Evolutionary conservation across 140 eudicot species (phyloP), one percentile per base, ranked within the genome.

Genomic region (Erigeron philadelphicus): DNA sequence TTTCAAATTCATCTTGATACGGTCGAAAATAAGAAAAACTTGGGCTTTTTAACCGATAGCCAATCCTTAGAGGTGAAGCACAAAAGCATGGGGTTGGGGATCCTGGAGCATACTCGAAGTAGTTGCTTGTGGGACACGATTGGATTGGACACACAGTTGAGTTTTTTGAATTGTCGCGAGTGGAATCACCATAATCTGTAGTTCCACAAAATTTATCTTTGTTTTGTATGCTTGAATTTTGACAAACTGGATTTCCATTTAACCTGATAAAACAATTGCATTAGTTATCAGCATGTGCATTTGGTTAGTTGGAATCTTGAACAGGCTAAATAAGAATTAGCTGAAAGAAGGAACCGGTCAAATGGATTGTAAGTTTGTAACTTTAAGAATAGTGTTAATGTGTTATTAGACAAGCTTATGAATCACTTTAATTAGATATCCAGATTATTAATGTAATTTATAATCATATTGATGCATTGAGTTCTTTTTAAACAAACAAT

Each of bases 31-130:
- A 82, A 43, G 87, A 81, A 76, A 92, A 86, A 52, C 98, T 86
- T 16, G 98, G 98, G 73, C 98, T 92, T 77, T 89, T 92, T 49
- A 92, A 61, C 38, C 96, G 84, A 64, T 86, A 80, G 31, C 90
- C 98, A 48, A 92, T 77, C 65, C 82, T 69, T 72, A 92, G 74
- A 69, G 98, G 98, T 4, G 98, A 84, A 12, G 98, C 96, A 81
- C 98, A 92, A 70, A 88, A 88, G 79, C 98, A 92, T 15, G 85
- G 75, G 58, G 58, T 15, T 42, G 95, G 87, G 61, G 89, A 82
- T 17, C 61, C 79, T 6, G 81, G 83, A 61, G 81, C 87, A 67
- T 86, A 88, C 71, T 84, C 89, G 11, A 56, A 91, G 67, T 79
- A 70, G 66, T 78, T 56, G 58, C 61, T 56, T 13, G 52, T 53